Conservation (phyloP, 2,329 filamentous ascomycete genomes). For the Diplodia sapinea region DNA sequence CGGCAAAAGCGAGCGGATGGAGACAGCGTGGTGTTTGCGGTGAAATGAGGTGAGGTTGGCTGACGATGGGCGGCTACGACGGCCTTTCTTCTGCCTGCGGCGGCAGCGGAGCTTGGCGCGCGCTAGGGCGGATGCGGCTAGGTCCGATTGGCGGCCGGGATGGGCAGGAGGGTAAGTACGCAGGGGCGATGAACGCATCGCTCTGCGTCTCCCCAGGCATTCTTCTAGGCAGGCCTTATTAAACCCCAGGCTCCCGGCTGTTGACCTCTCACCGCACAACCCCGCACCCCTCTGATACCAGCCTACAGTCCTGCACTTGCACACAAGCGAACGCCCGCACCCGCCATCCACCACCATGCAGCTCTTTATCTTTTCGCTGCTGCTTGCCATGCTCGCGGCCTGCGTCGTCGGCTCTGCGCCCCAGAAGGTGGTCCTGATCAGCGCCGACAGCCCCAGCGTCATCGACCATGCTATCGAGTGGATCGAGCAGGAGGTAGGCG, state of each 20-base stretch:
- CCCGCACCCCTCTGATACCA: neutral
- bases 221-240: conserved; percentile 12
- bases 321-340: neutral
- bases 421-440: conserved; percentile 78
- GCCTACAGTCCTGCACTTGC: neutral
- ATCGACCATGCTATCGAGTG: conserved; percentile 73
- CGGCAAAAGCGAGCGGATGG: neutral
- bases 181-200: conserved; percentile 25
- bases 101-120: conserved; percentile 6
- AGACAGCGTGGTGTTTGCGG: conserved; percentile 24
- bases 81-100: conserved; percentile 20
- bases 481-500: conserved; percentile 66
- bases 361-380: conserved; percentile 62
- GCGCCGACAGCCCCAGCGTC: conserved; percentile 71
- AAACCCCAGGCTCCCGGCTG: conserved; percentile 6
- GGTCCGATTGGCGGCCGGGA: conserved; percentile 8
- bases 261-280: neutral
- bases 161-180: conserved; percentile 20
- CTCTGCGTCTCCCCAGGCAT: neutral
- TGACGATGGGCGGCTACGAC: conserved; percentile 18
- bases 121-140: conserved; percentile 13
- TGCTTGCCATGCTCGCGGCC: conserved; percentile 64
- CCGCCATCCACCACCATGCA: conserved; percentile 63
- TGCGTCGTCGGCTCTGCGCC: conserved; percentile 64
- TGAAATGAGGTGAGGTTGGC: conserved; percentile 21